These are phyloP conservation scores for Herpetospermum pedunculosum DNA, from an alignment of 306 rosid species.

Conservation along the genomic window DNA sequence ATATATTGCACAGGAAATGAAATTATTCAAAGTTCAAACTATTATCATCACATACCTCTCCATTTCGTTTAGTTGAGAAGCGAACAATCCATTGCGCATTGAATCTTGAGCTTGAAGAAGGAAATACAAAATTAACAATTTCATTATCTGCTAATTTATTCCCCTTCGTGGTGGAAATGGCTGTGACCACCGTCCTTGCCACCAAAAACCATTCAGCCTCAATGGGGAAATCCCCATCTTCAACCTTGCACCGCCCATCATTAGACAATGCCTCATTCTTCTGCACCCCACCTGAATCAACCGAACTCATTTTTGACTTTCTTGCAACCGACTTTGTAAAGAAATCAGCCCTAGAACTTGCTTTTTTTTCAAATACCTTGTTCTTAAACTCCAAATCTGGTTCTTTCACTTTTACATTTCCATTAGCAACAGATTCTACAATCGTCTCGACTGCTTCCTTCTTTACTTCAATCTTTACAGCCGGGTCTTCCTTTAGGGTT, in stretches of 20 bases:
- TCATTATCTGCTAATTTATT: slow-evolving; percentile 62
- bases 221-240: slow-evolving; percentile 58
- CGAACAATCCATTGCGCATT: slow-evolving; percentile 57
- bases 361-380: not conserved
- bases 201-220: slow-evolving; percentile 52
- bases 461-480: not conserved
- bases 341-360: not conserved
- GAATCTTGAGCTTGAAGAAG: slow-evolving; percentile 12
- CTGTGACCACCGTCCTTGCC: slow-evolving; percentile 49
- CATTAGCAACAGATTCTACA: not conserved
- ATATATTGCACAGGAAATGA: not conserved
- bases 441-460: not conserved
- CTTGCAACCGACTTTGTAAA: not conserved
- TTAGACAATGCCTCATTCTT: not conserved
- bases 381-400: slow-evolving; percentile 5
- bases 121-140: slow-evolving; percentile 46
- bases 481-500: slow-evolving; percentile 4
- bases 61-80: slow-evolving; percentile 58
- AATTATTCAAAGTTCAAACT: not conserved
- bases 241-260: slow-evolving; percentile 16
- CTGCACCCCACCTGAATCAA: no score
- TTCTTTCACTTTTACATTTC: not conserved
- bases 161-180: slow-evolving; percentile 55
- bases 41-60: slow-evolving; percentile 33
- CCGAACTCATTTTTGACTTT: not conserved